phyloP scores from a whole-genome alignment of 495 filamentous ascomycete species.

The Saxophila tyrrhenica region DNA sequence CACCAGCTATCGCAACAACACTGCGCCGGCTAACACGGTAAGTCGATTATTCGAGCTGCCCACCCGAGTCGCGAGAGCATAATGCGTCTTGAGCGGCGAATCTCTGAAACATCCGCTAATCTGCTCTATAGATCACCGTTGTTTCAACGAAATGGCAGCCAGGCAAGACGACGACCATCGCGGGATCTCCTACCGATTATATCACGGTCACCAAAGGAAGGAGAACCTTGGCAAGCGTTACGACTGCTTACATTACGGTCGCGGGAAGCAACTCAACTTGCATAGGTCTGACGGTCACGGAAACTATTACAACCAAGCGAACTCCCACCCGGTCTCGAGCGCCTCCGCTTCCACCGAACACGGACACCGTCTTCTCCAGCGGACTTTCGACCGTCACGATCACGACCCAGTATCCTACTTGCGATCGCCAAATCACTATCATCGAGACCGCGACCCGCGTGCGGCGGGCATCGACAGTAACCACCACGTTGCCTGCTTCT shows the following conservation, averaged over 20 bases:
- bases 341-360: neutral
- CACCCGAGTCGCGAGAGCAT: no score
- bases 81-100: no score
- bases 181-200: neutral
- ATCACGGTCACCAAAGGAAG: neutral
- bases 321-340: neutral
- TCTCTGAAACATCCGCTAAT: no score
- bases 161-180: neutral
- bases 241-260: neutral
- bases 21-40: neutral
- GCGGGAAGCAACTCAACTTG: neutral
- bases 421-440: neutral
- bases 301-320: neutral
- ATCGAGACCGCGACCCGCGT: no score
- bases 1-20: neutral
- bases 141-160: neutral
- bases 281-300: neutral
- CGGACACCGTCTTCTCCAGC: neutral
- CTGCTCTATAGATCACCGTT: neutral
- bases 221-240: neutral
- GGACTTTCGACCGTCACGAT: neutral
- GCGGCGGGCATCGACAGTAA: no score
- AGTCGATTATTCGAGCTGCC: neutral
- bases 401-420: neutral
- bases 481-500: no score